These are phyloP conservation scores for Pueraria montana DNA, from an alignment of 306 rosid genomes.

Conservation along the genomic window DNA sequence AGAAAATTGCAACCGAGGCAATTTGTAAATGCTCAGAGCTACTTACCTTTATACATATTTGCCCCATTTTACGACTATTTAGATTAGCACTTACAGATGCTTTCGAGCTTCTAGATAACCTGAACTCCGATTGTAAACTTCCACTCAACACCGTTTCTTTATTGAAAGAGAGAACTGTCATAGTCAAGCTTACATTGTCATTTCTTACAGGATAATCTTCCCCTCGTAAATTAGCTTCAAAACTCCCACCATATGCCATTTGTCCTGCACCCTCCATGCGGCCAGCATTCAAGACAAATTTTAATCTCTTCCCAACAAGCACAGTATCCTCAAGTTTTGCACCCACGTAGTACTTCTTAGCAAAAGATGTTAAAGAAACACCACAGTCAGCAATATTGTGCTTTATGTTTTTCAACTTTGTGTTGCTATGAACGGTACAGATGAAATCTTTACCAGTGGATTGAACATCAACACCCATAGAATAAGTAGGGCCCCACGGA, in stretches of 20 bases:
- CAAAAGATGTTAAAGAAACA: conserved; percentile 81
- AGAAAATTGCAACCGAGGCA: conserved; percentile 71
- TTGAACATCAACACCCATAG: conserved; percentile 85
- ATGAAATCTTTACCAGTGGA: conserved; percentile 78
- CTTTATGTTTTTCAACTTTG: conserved; percentile 71
- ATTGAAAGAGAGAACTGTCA: conserved; percentile 77
- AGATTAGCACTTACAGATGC: conserved; percentile 77
- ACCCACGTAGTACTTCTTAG: conserved; percentile 73
- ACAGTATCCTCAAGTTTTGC: conserved; percentile 90
- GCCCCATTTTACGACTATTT: conserved; percentile 92
- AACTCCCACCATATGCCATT: conserved; percentile 83
- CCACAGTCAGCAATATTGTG: conserved; percentile 81
- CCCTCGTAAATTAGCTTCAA: conserved; percentile 81
- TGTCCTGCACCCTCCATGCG: conserved; percentile 76
- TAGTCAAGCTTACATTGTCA: conserved; percentile 69
- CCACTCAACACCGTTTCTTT: conserved; percentile 89
- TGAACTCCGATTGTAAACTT: conserved; percentile 77
- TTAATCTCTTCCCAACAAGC: conserved; percentile 82
- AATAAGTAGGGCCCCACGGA: conserved; percentile 68
- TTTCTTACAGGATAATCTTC: conserved; percentile 85
- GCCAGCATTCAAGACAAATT: conserved; percentile 77
- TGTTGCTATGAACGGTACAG: conserved; percentile 71
- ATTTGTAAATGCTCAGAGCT: conserved; percentile 90
- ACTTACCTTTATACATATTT: conserved; percentile 73
- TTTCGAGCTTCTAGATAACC: conserved; percentile 69